These are phyloP conservation scores for Ilex paraguariensis DNA, from an alignment of 305 asterid species.

Conservation along the genomic window DNA sequence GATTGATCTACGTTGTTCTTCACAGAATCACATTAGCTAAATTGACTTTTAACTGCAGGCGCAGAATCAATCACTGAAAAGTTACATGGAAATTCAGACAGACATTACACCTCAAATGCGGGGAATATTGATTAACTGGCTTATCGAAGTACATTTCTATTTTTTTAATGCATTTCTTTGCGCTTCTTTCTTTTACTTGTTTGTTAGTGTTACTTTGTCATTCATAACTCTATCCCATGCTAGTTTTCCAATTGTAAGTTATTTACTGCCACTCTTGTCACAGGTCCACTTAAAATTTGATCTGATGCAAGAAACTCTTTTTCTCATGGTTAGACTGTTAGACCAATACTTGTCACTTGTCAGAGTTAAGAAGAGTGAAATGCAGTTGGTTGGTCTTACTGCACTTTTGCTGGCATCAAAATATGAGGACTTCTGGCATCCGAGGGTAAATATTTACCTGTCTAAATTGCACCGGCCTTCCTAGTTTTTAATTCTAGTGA, in stretches of 20 bases:
- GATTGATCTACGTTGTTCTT: background rate
- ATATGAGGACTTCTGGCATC: slow-evolving; percentile 96
- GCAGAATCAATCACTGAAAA: slow-evolving; percentile 48
- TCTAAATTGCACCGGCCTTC: no score
- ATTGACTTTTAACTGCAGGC: slow-evolving; percentile 34
- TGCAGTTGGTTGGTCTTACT: slow-evolving; percentile 95
- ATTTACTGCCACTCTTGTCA: slow-evolving; percentile 16
- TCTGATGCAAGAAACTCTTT: slow-evolving; percentile 94
- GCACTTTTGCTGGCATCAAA: slow-evolving; percentile 91
- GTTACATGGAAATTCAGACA: slow-evolving; percentile 52
- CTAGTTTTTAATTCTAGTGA: no score
- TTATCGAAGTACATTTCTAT: slow-evolving; percentile 57
- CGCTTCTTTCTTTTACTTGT: slow-evolving; percentile 3
- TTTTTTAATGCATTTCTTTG: slow-evolving; percentile 10
- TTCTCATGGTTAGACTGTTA: slow-evolving; percentile 70
- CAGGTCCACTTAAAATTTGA: slow-evolving; percentile 85
- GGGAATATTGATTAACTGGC: slow-evolving; percentile 92
- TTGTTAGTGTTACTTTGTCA: background rate
- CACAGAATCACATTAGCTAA: slow-evolving; percentile 8
- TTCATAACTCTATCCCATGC: no score
- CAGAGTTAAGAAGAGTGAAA: slow-evolving; percentile 60
- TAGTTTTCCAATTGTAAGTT: no score
- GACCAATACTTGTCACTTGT: slow-evolving; percentile 72
- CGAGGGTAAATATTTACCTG: slow-evolving; percentile 49
- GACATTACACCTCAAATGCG: slow-evolving; percentile 86